phyloP scores from a whole-genome alignment of 2,329 filamentous ascomycete species.

The Tympanopsis confertula region DNA sequence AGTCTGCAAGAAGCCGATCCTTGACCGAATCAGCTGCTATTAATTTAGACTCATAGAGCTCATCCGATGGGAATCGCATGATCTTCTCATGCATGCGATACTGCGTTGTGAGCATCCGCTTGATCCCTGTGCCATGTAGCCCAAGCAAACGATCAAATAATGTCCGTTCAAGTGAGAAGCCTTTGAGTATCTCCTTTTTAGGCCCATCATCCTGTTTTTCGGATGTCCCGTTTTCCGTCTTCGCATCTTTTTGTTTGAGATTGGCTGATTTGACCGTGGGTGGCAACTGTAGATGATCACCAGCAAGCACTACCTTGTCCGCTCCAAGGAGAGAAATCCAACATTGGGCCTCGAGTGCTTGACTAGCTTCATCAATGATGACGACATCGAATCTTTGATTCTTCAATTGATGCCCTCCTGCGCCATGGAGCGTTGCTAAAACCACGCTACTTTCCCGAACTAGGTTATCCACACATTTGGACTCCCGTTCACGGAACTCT shows the following conservation, averaged over 20 bases:
- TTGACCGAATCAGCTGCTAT: constrained; percentile 73
- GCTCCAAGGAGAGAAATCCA: constrained; percentile 82
- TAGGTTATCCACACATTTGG: constrained; percentile 65
- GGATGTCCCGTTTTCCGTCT: constrained; percentile 14
- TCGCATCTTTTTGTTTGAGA: constrained; percentile 24
- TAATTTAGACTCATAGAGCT: constrained; percentile 74
- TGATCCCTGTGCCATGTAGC: constrained; percentile 72
- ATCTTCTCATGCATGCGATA: constrained; percentile 97
- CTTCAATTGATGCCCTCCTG: constrained; percentile 72
- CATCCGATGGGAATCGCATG: constrained; percentile 84
- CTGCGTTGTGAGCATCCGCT: constrained; percentile 90
- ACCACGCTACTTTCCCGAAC: constrained; percentile 74
- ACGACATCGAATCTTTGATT: constrained; percentile 82
- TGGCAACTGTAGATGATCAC: constrained; percentile 86
- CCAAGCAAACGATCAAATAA: constrained; percentile 80
- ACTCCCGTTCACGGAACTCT: constrained; percentile 79
- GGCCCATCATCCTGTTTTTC: constrained; percentile 21
- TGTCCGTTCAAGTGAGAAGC: constrained; percentile 59
- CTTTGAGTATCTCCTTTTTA: constrained; percentile 5
- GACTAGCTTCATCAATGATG: constrained; percentile 89
- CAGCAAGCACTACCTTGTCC: constrained; percentile 77
- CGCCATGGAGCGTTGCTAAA: constrained; percentile 82
- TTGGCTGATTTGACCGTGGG: constrained; percentile 80
- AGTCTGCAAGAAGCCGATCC: constrained; percentile 59
- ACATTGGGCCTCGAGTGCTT: constrained; percentile 90